Conservation (phyloP, 2,329 filamentous ascomycete genomes). For the Onygena corvina region DNA sequence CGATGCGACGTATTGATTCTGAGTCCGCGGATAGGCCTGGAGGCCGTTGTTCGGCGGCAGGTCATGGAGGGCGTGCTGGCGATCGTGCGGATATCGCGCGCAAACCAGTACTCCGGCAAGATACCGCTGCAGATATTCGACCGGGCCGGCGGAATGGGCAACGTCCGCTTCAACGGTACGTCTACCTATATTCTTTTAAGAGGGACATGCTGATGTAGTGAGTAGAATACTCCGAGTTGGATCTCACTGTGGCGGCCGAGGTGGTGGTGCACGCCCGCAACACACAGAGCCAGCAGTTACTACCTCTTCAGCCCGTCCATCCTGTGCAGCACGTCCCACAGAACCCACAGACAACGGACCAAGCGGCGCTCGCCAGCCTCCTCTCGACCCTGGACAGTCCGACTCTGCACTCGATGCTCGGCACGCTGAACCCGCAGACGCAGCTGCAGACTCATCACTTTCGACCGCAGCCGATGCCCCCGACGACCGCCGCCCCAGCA, state of each 20-base stretch:
- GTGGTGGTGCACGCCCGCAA: slow-evolving; percentile 54
- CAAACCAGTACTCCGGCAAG: slow-evolving; percentile 57
- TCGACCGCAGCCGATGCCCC: slow-evolving; percentile 26
- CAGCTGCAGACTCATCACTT: slow-evolving; percentile 25
- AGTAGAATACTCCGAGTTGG: slow-evolving; percentile 67
- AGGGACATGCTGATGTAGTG: slow-evolving; percentile 16
- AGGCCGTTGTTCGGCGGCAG: slow-evolving; percentile 70
- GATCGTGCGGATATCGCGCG: slow-evolving; percentile 62
- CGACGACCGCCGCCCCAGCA: slow-evolving; percentile 4
- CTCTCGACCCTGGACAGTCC: slow-evolving; percentile 57
- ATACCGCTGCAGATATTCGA: slow-evolving; percentile 80
- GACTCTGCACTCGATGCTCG: slow-evolving; percentile 58
- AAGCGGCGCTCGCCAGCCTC: slow-evolving; percentile 49
- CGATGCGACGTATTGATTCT: slow-evolving; percentile 69
- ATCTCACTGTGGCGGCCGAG: slow-evolving; percentile 65
- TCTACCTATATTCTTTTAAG: slow-evolving; percentile 10
- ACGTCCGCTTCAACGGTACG: slow-evolving; percentile 63
- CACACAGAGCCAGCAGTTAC: slow-evolving; percentile 23
- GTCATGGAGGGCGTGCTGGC: slow-evolving; percentile 80
- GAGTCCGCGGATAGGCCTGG: slow-evolving; percentile 61
- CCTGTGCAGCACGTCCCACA: background rate
- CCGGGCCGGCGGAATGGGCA: slow-evolving; percentile 58
- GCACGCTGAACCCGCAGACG: slow-evolving; percentile 36
- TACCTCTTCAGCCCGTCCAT: slow-evolving; percentile 16
- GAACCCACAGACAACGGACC: slow-evolving; percentile 23